A percentile compares a stretch with the other conserved stretches of the same genome.
These are phyloP conservation scores for Glutinoglossum americanum DNA, from an alignment of 495 filamentous ascomycete species.

Conservation along the genomic window DNA sequence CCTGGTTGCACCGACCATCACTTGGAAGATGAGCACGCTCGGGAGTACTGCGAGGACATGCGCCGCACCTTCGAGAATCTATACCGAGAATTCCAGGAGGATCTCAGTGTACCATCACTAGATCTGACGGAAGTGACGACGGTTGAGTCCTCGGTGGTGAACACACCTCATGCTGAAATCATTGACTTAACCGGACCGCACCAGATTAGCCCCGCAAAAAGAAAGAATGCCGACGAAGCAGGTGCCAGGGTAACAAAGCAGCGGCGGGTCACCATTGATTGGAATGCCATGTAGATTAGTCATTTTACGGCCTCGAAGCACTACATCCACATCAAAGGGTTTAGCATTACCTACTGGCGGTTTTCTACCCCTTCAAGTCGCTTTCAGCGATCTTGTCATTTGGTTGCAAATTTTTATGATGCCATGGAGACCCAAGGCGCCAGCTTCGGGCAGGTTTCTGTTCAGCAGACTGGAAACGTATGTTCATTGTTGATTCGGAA, in stretches of 20 bases:
- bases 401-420: too few species aligned
- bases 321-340: too few species aligned
- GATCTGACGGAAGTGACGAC: slow-evolving; percentile 21
- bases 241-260: background rate
- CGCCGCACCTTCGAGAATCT: slow-evolving; percentile 10
- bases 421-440: too few species aligned
- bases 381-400: too few species aligned
- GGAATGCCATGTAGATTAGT: too few species aligned
- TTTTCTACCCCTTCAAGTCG: too few species aligned
- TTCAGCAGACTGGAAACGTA: too few species aligned
- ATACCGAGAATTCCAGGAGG: slow-evolving; percentile 8
- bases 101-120: background rate
- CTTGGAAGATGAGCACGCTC: slow-evolving; percentile 11
- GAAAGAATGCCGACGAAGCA: background rate
- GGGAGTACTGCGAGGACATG: slow-evolving; percentile 13
- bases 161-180: slow-evolving; percentile 11
- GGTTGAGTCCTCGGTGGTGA: slow-evolving; percentile 15
- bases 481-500: too few species aligned
- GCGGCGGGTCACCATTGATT: background rate
- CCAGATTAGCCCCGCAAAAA: background rate
- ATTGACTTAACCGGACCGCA: background rate
- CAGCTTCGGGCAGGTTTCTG: too few species aligned
- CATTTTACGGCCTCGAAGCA: too few species aligned
- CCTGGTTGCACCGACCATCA: slow-evolving; percentile 20
- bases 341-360: too few species aligned